Percentiles rank a stretch among this genome's conserved stretches.
Evolutionary conservation across 108 stramenopile species (phyloP).

Genomic region (Cyclotella atomus): DNA sequence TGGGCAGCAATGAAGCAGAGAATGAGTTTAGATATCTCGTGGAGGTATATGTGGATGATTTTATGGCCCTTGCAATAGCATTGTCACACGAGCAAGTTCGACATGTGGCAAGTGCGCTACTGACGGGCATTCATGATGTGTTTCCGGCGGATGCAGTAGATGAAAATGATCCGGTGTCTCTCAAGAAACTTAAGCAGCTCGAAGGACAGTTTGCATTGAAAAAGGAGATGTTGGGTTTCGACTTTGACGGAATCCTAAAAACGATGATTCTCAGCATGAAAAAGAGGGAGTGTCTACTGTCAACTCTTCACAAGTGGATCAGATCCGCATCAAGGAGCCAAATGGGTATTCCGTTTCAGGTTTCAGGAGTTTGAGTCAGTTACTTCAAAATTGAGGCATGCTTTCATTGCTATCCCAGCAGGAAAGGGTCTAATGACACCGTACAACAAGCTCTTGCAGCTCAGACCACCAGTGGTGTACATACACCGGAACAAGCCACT

Average conservation of each 20-base stretch:
- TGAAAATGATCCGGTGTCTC: slow-evolving; percentile 43
- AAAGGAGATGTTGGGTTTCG: slow-evolving; percentile 48
- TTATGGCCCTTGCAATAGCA: slow-evolving; percentile 17
- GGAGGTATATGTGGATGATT: slow-evolving; percentile 59
- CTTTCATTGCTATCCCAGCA: neutral
- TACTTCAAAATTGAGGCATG: neutral
- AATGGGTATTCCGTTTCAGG: neutral
- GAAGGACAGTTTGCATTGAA: slow-evolving; percentile 37
- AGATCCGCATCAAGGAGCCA: neutral
- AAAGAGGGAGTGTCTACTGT: neutral
- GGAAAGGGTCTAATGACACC: neutral
- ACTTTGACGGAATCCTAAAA: slow-evolving; percentile 23
- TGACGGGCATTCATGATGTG: slow-evolving; percentile 13
- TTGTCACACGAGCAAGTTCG: slow-evolving; percentile 24
- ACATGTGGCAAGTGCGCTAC: neutral
- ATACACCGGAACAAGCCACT: neutral
- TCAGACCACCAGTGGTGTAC: neutral
- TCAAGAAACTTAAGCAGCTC: slow-evolving; percentile 42
- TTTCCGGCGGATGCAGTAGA: slow-evolving; percentile 33
- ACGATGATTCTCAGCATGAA: slow-evolving; percentile 26
- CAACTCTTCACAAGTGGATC: neutral
- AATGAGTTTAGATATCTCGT: neutral
- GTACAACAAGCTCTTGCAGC: neutral
- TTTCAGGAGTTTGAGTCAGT: slow-evolving; percentile 1
- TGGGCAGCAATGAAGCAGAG: neutral